These are phyloP conservation scores for Chytriomyces confervae DNA, from an alignment of 192 early-diverging fungal species.

Conservation along the genomic window DNA sequence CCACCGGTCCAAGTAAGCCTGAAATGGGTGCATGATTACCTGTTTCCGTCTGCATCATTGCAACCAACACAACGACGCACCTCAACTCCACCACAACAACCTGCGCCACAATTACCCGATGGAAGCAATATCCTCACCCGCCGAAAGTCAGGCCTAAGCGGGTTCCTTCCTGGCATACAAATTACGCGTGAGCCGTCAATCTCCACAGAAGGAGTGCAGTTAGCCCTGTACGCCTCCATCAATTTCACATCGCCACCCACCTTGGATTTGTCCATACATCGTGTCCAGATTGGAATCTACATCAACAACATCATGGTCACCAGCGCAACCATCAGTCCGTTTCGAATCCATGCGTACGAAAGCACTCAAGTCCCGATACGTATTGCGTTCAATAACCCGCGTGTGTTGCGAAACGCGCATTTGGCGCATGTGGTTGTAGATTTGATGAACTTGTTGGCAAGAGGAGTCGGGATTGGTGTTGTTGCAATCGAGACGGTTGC, in stretches of 20 bases:
- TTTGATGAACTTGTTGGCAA: background rate
- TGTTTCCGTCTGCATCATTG: background rate
- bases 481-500: background rate
- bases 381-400: conserved; percentile 14
- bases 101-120: background rate
- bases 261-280: conserved; percentile 2
- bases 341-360: background rate
- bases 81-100: background rate
- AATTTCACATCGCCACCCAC: conserved; percentile 13
- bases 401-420: background rate
- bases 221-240: background rate
- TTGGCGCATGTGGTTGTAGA: background rate
- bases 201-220: background rate
- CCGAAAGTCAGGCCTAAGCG: background rate
- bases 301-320: conserved; percentile 10
- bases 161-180: conserved; percentile 1
- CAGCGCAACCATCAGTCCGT: background rate
- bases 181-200: background rate
- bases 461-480: conserved; percentile 10
- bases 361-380: background rate
- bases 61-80: background rate
- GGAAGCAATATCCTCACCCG: background rate
- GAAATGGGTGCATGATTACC: background rate
- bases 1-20: background rate
- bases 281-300: conserved; percentile 7